phyloP scores from a whole-genome alignment of 2,329 filamentous ascomycete species.

The Aspergillus versicolor region DNA sequence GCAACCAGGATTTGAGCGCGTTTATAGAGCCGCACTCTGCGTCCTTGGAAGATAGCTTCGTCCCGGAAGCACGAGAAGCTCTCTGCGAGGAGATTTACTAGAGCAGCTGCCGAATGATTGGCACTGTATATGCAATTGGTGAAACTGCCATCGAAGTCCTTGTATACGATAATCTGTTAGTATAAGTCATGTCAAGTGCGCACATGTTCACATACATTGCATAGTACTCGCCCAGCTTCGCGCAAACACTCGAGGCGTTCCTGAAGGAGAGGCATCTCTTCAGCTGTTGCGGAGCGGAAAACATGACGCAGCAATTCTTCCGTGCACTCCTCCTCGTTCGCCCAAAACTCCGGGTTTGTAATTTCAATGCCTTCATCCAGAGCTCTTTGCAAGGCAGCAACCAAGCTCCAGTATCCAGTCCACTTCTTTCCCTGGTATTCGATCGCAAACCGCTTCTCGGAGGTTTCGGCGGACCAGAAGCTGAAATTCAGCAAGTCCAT shows the following conservation, averaged over 20 bases:
- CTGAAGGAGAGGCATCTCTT: conserved; percentile 80
- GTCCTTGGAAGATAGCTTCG: conserved; percentile 71
- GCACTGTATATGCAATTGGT: conserved; percentile 71
- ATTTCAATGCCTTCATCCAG: conserved; percentile 89
- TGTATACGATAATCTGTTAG: conserved; percentile 33
- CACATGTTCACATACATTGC: conserved; percentile 57
- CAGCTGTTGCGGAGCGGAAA: conserved; percentile 82
- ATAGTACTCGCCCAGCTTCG: conserved; percentile 78
- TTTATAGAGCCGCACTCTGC: conserved; percentile 80
- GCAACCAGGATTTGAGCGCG: conserved; percentile 94
- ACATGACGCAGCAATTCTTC: conserved; percentile 71
- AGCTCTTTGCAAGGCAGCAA: conserved; percentile 81
- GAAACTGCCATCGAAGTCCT: conserved; percentile 77
- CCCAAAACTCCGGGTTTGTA: conserved; percentile 84
- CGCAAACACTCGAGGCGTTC: conserved; percentile 76
- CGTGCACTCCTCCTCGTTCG: conserved; percentile 71
- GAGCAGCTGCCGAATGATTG: conserved; percentile 72
- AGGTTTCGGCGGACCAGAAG: conserved; percentile 79
- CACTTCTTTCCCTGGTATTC: conserved; percentile 77
- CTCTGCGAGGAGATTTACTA: conserved; percentile 81
- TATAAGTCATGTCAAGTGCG: conserved; percentile 1
- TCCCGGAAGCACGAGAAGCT: conserved; percentile 87
- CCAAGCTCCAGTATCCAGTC: conserved; percentile 95
- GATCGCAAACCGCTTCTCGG: conserved; percentile 75
- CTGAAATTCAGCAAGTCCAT: conserved; percentile 98